These are phyloP conservation scores for Begonia peltatifolia DNA, from an alignment of 306 rosid genomes.

Conservation along the genomic window DNA sequence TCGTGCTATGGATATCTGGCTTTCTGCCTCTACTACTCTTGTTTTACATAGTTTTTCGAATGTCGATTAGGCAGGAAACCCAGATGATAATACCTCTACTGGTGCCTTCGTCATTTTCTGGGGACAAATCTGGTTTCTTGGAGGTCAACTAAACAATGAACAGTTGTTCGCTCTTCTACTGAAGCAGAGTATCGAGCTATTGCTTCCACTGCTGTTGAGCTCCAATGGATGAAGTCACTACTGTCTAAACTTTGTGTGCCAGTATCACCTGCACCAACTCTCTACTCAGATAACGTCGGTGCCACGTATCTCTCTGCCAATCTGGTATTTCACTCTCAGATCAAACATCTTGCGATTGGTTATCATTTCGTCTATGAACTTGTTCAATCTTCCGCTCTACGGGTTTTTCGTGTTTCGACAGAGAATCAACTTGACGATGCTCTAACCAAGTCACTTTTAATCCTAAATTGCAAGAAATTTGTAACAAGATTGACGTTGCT, in stretches of 20 bases:
- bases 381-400: neutral
- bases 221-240: neutral
- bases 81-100: neutral
- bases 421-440: neutral
- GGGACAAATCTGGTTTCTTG: neutral
- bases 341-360: neutral
- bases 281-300: neutral
- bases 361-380: neutral
- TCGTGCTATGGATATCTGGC: too few species aligned
- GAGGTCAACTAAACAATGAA: conserved; percentile 1
- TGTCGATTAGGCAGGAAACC: neutral
- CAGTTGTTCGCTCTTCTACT: too few species aligned
- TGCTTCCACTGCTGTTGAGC: neutral
- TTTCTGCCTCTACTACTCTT: too few species aligned
- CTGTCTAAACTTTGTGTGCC: neutral
- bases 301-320: neutral
- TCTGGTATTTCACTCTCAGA: too few species aligned
- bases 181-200: too few species aligned
- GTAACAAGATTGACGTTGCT: neutral
- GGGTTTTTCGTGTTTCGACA: neutral
- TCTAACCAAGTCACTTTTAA: neutral
- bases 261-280: neutral
- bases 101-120: neutral
- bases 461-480: too few species aligned
- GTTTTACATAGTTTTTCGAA: neutral